Percentiles rank a stretch among this genome's conserved stretches.
These are phyloP conservation scores for Taphrina wiesneri DNA, from an alignment of 1,139 yeast genomes.

Conservation along the genomic window DNA sequence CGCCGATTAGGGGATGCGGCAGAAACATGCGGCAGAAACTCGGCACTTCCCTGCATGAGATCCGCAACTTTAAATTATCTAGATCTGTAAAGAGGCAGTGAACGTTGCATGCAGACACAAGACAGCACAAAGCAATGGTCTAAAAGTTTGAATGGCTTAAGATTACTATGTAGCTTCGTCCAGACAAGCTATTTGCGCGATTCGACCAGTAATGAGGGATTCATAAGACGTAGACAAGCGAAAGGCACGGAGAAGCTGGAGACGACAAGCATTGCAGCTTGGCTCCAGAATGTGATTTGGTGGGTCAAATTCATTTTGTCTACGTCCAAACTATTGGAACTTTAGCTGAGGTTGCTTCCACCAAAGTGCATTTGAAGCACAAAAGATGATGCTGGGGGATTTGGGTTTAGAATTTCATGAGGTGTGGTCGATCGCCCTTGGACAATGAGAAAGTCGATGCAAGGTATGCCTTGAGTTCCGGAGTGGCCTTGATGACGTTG, in stretches of 20 bases:
- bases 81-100: no score
- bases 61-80: not conserved
- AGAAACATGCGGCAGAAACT: no score
- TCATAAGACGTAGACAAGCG: not conserved
- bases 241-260: not conserved
- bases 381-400: not conserved
- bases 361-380: not conserved
- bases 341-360: not conserved
- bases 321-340: not conserved
- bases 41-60: no score
- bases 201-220: not conserved
- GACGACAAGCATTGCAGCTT: slow-evolving; percentile 11
- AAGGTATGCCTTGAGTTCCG: slow-evolving; percentile 96
- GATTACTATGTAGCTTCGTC: no score
- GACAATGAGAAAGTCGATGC: slow-evolving; percentile 95
- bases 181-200: no score
- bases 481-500: slow-evolving; percentile 95
- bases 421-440: slow-evolving; percentile 98
- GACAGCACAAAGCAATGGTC: no score
- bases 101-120: no score
- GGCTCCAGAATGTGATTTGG: slow-evolving; percentile 8
- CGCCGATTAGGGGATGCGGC: no score
- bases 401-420: slow-evolving; percentile 42
- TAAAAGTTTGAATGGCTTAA: no score
- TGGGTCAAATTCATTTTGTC: not conserved